Base-by-base conservation (phyloP, 495 filamentous ascomycete species). In the Friedmanniomyces simplex region DNA sequence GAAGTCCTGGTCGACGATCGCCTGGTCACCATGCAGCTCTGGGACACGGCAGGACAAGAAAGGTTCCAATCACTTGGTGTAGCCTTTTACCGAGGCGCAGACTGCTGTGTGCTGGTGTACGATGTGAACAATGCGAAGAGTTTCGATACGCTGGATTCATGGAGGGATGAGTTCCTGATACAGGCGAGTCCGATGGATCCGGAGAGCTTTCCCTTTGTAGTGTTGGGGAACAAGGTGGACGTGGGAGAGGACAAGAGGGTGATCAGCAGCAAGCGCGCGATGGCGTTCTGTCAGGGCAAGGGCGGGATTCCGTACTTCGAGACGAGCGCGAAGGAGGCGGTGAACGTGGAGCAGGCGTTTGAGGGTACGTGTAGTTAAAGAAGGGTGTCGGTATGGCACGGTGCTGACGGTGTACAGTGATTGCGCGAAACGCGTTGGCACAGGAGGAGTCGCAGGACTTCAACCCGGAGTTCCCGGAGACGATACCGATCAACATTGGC, bases 111-210 rank as follows among this genome's bases (percentile, higher is more conserved):
- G 36, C 75, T 99, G 28, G 93, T 97, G 25, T 99, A 91, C 73
- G 93, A 99, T 68, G 93, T 99, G 68, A 99, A 97, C 74, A 97
- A 96, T 71, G 86, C 90, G 41, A 97, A 97, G 80, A 95, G 88
- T 71, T 99, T 99, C 70, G 93, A 99, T 72, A 91, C 91, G 12
- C 80, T 99, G 34, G 94, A 99, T 67, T 94, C 88, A 74, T 99
- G 93, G 93, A 79, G 93, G 65, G 93, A 99, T 70, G 93, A 99
- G 69, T 99, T 99, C 71, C 72, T 99, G 63, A 95, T 99, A 63
- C 93, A 99, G 71, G 93, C 93, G 3, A 95, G 88, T 61, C 93
- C 94, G 12, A 82, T 91, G 68, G 94, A 97, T 67, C 93, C 93
- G 3, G 93, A 97, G 73, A 95, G 82, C 71, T 99, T 99, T 69